These are phyloP conservation scores for Acer yangbiense DNA, from an alignment of 345 rosid genomes.

Conservation along the genomic window DNA sequence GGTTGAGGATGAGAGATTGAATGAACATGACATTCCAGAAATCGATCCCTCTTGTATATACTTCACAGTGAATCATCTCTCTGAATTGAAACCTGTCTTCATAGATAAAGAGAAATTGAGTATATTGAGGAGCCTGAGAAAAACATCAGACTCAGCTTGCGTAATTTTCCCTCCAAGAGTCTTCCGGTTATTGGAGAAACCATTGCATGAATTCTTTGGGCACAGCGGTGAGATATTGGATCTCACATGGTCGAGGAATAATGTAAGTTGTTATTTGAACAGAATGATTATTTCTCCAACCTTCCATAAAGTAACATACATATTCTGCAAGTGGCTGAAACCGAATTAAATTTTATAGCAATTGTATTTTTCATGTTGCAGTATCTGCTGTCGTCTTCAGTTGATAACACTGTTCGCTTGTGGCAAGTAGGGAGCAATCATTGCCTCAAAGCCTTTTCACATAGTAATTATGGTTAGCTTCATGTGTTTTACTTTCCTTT, in stretches of 20 bases:
- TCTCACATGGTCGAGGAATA: slow-evolving; percentile 75
- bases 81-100: slow-evolving; percentile 67
- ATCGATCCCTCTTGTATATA: slow-evolving; percentile 75
- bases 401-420: slow-evolving; percentile 74
- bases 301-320: background rate
- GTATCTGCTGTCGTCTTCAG: slow-evolving; percentile 78
- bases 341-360: background rate
- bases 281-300: slow-evolving; percentile 1
- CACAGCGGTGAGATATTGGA: slow-evolving; percentile 71
- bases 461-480: slow-evolving; percentile 72
- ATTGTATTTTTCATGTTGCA: slow-evolving; percentile 42
- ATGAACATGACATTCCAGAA: slow-evolving; percentile 64
- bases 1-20: slow-evolving; percentile 65
- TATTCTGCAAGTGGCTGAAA: background rate
- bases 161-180: slow-evolving; percentile 80
- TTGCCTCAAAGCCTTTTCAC: slow-evolving; percentile 65
- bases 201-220: slow-evolving; percentile 68
- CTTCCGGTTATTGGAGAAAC: slow-evolving; percentile 72
- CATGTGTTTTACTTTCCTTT: background rate
- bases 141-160: slow-evolving; percentile 78
- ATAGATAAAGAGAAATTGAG: slow-evolving; percentile 52
- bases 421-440: slow-evolving; percentile 68
- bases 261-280: slow-evolving; percentile 49
- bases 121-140: slow-evolving; percentile 55
- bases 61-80: slow-evolving; percentile 69